phyloP scores from a whole-genome alignment of 306 rosid species.

The Cyclanthera cordifolia region DNA sequence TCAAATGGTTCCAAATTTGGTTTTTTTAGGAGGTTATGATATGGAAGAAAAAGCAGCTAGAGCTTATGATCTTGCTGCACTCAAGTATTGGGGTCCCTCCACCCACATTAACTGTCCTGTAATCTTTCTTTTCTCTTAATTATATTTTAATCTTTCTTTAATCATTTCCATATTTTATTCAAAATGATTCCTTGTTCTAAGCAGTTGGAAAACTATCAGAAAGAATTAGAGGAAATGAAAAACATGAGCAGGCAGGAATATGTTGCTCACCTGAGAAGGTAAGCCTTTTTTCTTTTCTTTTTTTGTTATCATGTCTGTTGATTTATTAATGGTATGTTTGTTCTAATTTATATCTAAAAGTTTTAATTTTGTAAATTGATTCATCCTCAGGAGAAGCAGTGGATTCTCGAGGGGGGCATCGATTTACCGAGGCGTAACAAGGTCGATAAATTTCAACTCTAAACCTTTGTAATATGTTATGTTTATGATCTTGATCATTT shows the following conservation, averaged over 20 bases:
- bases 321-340: not conserved
- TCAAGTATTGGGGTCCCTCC: slow-evolving; percentile 96
- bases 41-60: slow-evolving; percentile 93
- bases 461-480: not conserved
- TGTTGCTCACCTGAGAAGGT: slow-evolving; percentile 88
- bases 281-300: not conserved
- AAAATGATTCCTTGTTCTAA: not conserved
- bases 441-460: slow-evolving; percentile 35
- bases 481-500: not conserved
- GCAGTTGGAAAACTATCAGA: slow-evolving; percentile 65
- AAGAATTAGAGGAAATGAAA: slow-evolving; percentile 72
- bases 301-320: not conserved
- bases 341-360: not conserved
- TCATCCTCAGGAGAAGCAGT: slow-evolving; percentile 57
- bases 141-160: not conserved
- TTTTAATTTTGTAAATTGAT: not conserved
- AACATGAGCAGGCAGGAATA: slow-evolving; percentile 74
- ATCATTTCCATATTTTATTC: not conserved
- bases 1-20: slow-evolving; percentile 17
- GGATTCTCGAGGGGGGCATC: slow-evolving; percentile 95
- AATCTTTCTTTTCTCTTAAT: slow-evolving; percentile 14
- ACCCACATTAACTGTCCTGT: slow-evolving; percentile 87
- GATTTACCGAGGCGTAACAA: slow-evolving; percentile 90
- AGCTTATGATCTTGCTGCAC: slow-evolving; percentile 90
- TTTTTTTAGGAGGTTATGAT: slow-evolving; percentile 83